A percentile compares a stretch with the other conserved stretches of the same genome.
phyloP scores from a whole-genome alignment of 2,329 filamentous ascomycete species.

The Corinectria fuckeliana region DNA sequence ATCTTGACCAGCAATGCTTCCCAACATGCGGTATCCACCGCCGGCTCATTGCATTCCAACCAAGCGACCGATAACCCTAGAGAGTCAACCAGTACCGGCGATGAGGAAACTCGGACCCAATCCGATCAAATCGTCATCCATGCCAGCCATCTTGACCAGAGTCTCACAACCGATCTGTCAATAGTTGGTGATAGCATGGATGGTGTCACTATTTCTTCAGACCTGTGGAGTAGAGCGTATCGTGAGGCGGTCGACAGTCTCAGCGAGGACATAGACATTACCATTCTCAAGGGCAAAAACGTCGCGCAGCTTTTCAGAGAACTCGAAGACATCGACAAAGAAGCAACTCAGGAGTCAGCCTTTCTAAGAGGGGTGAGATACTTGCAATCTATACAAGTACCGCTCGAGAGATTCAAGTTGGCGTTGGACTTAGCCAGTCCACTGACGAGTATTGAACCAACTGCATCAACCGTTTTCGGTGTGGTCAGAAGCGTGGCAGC shows the following conservation, averaged over 20 bases:
- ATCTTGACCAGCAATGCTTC: background rate
- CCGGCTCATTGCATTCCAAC: background rate
- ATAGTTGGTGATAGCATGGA: background rate
- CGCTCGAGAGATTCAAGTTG: constrained; percentile 24
- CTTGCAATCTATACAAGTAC: constrained; percentile 19
- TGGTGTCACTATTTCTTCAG: background rate
- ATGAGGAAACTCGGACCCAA: background rate
- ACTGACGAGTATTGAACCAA: constrained; percentile 33
- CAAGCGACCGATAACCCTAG: background rate
- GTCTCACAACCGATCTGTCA: background rate
- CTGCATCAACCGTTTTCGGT: constrained; percentile 32
- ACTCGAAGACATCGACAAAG: constrained; percentile 33
- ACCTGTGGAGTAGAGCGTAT: constrained; percentile 40
- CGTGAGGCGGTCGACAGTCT: constrained; percentile 38
- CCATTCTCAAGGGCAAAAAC: constrained; percentile 35
- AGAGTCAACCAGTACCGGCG: too few relatives aligned
- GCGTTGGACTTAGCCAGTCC: constrained; percentile 24
- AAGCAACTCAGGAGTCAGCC: constrained; percentile 29
- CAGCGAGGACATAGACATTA: constrained; percentile 33
- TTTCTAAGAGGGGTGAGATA: constrained; percentile 23
- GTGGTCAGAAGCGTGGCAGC: constrained; percentile 34
- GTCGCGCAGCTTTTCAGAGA: constrained; percentile 34
- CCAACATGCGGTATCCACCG: background rate
- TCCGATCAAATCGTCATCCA: background rate
- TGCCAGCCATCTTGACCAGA: background rate